A percentile compares a stretch with the other conserved stretches of the same genome.
Conservation (phyloP, 495 filamentous ascomycete genomes). For the Neurospora tetrasperma region DNA sequence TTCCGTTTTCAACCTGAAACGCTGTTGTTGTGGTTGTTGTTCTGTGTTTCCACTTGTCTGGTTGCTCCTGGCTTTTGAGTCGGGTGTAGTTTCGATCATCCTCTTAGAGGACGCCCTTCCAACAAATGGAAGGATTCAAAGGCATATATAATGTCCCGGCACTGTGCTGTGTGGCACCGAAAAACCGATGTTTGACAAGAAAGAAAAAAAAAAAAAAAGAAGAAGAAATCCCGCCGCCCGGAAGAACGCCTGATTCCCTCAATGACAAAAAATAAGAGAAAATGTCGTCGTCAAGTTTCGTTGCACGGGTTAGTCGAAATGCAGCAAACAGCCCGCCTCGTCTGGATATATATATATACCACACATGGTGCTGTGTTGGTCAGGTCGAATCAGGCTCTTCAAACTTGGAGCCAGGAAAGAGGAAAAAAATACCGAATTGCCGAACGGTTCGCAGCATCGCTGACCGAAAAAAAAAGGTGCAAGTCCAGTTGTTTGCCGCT, state of each 20-base stretch:
- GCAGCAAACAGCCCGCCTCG: background rate
- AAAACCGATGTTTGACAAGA: background rate
- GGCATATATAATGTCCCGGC: background rate
- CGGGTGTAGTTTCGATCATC: background rate
- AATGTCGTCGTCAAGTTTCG: background rate
- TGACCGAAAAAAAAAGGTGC: background rate
- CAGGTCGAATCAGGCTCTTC: background rate
- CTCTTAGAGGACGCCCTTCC: background rate
- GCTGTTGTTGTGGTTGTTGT: background rate
- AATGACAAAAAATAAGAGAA: background rate
- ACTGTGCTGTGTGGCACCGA: background rate
- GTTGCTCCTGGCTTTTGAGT: background rate
- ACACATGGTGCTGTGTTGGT: background rate
- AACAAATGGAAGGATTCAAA: background rate
- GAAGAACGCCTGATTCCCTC: background rate
- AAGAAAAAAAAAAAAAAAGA: background rate
- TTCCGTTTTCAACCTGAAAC: background rate
- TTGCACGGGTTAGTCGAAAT: background rate
- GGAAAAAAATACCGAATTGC: too few relatives aligned
- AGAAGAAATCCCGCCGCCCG: background rate
- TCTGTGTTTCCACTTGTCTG: background rate
- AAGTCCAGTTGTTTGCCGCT: background rate
- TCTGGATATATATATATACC: too few relatives aligned
- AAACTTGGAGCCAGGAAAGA: too few relatives aligned
- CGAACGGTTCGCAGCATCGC: background rate